These are phyloP conservation scores for Heliamphora pulchella DNA, from an alignment of 179 eudicot species.

Conservation along the genomic window DNA sequence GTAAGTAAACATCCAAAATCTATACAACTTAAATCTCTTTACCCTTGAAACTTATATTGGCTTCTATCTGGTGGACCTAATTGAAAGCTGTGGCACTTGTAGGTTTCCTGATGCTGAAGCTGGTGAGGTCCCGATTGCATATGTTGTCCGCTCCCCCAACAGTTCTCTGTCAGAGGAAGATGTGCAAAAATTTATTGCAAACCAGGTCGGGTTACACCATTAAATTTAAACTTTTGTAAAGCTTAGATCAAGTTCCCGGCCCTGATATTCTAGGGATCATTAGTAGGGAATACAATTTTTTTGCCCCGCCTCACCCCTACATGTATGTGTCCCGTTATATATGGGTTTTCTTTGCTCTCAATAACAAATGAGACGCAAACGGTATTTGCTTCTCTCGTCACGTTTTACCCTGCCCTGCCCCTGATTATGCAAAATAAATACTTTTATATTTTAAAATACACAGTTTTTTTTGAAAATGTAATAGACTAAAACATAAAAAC, in stretches of 20 bases:
- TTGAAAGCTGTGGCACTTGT: not conserved
- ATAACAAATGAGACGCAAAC: no score
- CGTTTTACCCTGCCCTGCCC: no score
- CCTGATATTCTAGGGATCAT: no score
- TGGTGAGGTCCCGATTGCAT: slow-evolving; percentile 85
- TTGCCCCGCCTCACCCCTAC: no score
- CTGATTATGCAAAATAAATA: no score
- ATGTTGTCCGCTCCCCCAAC: slow-evolving; percentile 51
- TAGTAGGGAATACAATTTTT: no score
- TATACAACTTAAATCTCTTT: not conserved
- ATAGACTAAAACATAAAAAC: no score
- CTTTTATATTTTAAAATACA: no score
- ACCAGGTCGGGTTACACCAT: slow-evolving; percentile 38
- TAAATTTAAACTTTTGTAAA: not conserved
- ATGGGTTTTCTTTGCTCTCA: no score
- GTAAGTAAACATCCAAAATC: slow-evolving; percentile 26
- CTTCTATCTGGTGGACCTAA: not conserved
- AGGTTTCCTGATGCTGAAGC: slow-evolving; percentile 67
- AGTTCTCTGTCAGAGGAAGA: slow-evolving; percentile 58
- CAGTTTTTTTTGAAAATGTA: no score
- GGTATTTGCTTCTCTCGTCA: no score
- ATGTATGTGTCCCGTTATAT: no score
- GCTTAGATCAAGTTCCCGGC: not conserved
- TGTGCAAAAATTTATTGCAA: slow-evolving; percentile 51
- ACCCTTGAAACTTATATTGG: not conserved